phyloP scores from a whole-genome alignment of 345 rosid genomes.

The Melaleuca alternifolia region DNA sequence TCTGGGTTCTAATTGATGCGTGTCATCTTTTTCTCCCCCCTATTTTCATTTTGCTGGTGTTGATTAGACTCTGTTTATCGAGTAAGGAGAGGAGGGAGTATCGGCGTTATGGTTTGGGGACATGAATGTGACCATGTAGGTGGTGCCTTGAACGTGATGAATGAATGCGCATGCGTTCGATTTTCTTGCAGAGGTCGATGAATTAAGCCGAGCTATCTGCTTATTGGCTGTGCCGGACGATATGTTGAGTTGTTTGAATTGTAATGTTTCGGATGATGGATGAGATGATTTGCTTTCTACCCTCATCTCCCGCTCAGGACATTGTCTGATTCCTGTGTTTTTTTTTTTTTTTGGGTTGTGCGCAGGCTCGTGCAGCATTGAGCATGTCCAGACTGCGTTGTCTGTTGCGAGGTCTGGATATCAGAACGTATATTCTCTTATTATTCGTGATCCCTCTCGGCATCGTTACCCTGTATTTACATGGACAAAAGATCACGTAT shows the following conservation, averaged over 20 bases:
- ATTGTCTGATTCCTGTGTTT: background rate
- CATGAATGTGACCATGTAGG: background rate
- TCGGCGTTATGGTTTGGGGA: background rate
- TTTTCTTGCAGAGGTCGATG: background rate
- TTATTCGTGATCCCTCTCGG: conserved; percentile 34
- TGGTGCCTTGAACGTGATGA: background rate
- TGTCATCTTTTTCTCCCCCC: background rate
- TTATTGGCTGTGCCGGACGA: background rate
- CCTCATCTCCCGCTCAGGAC: background rate
- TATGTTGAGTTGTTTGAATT: background rate
- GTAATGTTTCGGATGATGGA: background rate
- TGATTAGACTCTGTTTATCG: background rate
- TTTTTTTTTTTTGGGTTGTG: background rate
- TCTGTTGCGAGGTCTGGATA: conserved; percentile 40
- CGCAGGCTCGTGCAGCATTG: conserved; percentile 35
- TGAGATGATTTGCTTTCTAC: background rate
- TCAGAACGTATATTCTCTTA: conserved; percentile 20
- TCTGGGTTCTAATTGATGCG: background rate
- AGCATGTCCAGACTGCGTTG: conserved; percentile 48
- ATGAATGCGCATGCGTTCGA: background rate
- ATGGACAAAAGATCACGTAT: conserved; percentile 54
- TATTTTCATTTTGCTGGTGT: background rate
- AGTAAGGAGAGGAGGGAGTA: background rate
- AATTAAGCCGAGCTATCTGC: background rate
- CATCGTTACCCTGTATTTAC: conserved; percentile 36